Base-by-base conservation (phyloP, 495 filamentous ascomycete species). In the Podospora pseudopauciseta region DNA sequence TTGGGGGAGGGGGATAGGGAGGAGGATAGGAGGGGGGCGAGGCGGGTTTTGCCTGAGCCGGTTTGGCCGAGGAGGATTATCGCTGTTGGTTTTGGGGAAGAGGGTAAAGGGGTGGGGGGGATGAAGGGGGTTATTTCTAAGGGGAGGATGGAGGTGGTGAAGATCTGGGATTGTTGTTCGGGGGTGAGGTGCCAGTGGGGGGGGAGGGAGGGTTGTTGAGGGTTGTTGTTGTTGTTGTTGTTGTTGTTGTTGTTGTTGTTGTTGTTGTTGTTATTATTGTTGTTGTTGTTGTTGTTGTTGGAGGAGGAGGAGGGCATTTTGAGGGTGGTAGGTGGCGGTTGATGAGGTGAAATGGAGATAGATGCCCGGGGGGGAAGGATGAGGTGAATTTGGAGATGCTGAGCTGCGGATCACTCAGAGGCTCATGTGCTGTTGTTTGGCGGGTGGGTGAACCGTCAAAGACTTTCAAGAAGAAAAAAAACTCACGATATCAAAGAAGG, bases 31-130 rank as follows among this genome's bases (percentile, higher is more conserved):
- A 64, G 65, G 6, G 79, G 80, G 9, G 78, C 75, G 0, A 76
- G 69, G 60, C 73, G 75, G 58, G 80, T 79, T 53, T 82, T 82
- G 23, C 80, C 80, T 5, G 80, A 78, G 71, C 80, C 80, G 9
- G 80, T 82, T 63, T 82, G 80, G 63, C 80, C 80, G 18, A 79
- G 68, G 26, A 82, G 67, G 3, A 82, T 67, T 20, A 82, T 67
- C 28, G 79, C 79, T n/a, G 77, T 68, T 32, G 73, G 74, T 1
- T 27, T 28, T n/a, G 6, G 6, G 26, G 20, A 28, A 64, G 4
- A 3, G 26, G 32, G 2, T 20, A 63, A 60, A 53, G 30, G 55
- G 13, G 28, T 18, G 15, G 53, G 16, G 32, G 67, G 65, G 3
- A 74, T 6, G 65, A 66, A 56, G 13, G 68, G 70, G 32, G 55